Conservation (phyloP, 345 rosid species). For the Luvunga scandens region DNA sequence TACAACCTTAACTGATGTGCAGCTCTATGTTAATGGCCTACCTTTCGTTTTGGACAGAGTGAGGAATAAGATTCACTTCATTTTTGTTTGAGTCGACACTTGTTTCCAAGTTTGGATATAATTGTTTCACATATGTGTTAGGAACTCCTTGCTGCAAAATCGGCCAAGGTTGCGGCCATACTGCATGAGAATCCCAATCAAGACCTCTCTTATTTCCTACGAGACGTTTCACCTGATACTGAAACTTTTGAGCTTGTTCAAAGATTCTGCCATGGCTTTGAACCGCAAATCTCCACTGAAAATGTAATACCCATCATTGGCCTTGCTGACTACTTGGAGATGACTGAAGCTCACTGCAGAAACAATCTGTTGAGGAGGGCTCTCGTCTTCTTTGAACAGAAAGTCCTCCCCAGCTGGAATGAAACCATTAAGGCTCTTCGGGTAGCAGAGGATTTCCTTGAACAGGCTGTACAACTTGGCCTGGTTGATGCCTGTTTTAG, state of each 20-base stretch:
- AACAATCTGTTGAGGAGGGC: slow-evolving; percentile 56
- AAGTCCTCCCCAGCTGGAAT: slow-evolving; percentile 72
- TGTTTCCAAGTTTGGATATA: neutral
- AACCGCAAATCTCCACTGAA: slow-evolving; percentile 43
- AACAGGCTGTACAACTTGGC: slow-evolving; percentile 43
- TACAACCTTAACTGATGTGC: slow-evolving; percentile 30
- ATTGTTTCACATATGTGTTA: slow-evolving; percentile 12
- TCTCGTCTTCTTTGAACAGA: slow-evolving; percentile 41
- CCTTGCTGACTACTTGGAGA: slow-evolving; percentile 54
- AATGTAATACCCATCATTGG: slow-evolving; percentile 60
- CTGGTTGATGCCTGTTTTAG: slow-evolving; percentile 60
- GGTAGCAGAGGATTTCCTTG: slow-evolving; percentile 28
- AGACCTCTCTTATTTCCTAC: slow-evolving; percentile 34
- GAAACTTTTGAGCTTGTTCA: slow-evolving; percentile 59
- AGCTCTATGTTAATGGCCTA: slow-evolving; percentile 31
- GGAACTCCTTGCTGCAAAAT: slow-evolving; percentile 64
- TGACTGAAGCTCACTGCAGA: slow-evolving; percentile 61
- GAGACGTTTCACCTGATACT: slow-evolving; percentile 50
- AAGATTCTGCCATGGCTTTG: slow-evolving; percentile 65
- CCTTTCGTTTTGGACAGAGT: slow-evolving; percentile 47
- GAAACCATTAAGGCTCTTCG: slow-evolving; percentile 64
- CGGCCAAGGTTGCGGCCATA: slow-evolving; percentile 53
- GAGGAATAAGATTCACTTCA: slow-evolving; percentile 15
- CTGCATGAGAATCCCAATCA: slow-evolving; percentile 33
- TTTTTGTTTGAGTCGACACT: neutral